phyloP scores from a whole-genome alignment of 2,329 filamentous ascomycete genomes.

The Plectosphaerella cucumerina region DNA sequence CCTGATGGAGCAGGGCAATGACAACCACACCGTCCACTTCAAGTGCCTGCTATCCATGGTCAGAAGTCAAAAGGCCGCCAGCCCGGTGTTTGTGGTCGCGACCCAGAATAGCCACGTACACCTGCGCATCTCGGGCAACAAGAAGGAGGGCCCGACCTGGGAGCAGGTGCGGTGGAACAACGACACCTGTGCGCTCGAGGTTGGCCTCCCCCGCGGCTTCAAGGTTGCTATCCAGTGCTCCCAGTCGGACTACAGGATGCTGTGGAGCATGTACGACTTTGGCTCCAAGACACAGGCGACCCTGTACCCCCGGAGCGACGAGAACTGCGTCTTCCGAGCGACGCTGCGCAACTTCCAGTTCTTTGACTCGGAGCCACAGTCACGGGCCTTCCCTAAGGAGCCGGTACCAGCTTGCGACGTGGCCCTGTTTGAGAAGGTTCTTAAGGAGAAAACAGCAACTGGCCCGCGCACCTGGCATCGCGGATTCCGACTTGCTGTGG shows the following conservation, averaged over 20 bases:
- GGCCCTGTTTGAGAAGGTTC: constrained; percentile 68
- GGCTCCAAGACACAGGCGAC: constrained; percentile 70
- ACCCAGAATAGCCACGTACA: constrained; percentile 79
- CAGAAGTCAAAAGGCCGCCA: constrained; percentile 64
- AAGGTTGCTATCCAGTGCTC: constrained; percentile 65
- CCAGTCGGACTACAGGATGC: constrained; percentile 71
- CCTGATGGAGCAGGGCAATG: constrained; percentile 68
- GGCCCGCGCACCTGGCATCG: constrained; percentile 70
- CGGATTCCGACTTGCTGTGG: constrained; percentile 73
- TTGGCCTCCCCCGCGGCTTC: constrained; percentile 74
- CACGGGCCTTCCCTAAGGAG: constrained; percentile 72
- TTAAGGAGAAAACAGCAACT: constrained; percentile 65
- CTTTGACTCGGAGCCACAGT: constrained; percentile 67
- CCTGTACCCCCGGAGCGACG: constrained; percentile 64
- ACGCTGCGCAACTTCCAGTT: constrained; percentile 75
- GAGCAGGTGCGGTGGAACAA: constrained; percentile 77
- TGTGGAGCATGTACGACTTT: constrained; percentile 85
- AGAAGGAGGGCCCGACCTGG: constrained; percentile 69
- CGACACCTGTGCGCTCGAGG: constrained; percentile 58
- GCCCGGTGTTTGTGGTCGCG: constrained; percentile 68
- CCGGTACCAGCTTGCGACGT: constrained; percentile 67
- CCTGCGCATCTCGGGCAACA: constrained; percentile 65
- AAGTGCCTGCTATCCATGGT: constrained; percentile 74
- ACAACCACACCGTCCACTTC: constrained; percentile 64
- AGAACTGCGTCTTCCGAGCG: constrained; percentile 64